Evolutionary conservation across 2,329 filamentous ascomycete species (phyloP).

Genomic region (Aspergillus uvarum): DNA sequence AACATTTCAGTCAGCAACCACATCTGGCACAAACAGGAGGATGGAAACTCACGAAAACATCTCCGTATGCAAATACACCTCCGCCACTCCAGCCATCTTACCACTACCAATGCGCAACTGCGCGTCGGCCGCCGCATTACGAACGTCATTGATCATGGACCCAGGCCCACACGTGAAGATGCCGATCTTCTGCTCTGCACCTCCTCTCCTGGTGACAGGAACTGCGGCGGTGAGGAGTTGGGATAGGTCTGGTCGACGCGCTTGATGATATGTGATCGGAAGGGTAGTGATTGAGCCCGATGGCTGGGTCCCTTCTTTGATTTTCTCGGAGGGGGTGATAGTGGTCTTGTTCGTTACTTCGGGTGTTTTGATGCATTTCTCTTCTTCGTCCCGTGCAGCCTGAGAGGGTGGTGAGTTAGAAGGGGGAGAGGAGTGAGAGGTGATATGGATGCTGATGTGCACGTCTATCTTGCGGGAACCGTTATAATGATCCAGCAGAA

Average conservation of each 20-base stretch:
- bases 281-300: not conserved
- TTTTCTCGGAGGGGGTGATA: too few relatives aligned
- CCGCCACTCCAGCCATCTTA: conserved; percentile 22
- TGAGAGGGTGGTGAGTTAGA: too few relatives aligned
- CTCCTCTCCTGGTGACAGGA: conserved; percentile 12
- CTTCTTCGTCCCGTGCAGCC: too few relatives aligned
- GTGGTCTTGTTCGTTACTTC: too few relatives aligned
- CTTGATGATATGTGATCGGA: not conserved
- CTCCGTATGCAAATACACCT: conserved; percentile 51
- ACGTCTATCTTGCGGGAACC: too few relatives aligned
- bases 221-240: conserved; percentile 15
- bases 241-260: conserved; percentile 35
- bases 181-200: conserved; percentile 13
- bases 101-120: conserved; percentile 35
- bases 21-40: too few relatives aligned
- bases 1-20: too few relatives aligned
- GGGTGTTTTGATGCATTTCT: too few relatives aligned
- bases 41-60: conserved; percentile 47
- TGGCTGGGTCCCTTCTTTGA: not conserved
- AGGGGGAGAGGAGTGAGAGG: not conserved
- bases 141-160: conserved; percentile 50
- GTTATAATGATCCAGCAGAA: too few relatives aligned
- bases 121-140: conserved; percentile 48
- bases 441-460: not conserved
- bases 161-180: conserved; percentile 47